Base-by-base conservation (phyloP, 2,329 filamentous ascomycete species). In the Aspergillus sp. region DNA sequence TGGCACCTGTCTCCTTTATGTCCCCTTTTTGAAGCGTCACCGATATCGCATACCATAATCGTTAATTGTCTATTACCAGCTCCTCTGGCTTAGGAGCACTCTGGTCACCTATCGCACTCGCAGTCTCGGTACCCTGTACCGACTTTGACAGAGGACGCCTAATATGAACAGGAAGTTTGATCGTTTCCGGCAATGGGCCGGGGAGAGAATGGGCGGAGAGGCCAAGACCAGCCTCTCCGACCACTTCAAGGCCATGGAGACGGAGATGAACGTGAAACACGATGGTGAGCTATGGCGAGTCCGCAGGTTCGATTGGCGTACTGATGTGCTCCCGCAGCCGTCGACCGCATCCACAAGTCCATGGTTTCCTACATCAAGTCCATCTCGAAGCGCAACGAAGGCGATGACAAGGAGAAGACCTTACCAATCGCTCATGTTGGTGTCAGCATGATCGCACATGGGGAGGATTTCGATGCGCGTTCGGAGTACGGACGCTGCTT, bases 181-280 rank as follows among this genome's bases (percentile, higher is more conserved):
- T 65, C 82, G 89, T 55, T 80, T 93, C 69, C 93, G 89, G 69
- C 89, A 96, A 80, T 96, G 89, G 89, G 86, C 88, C 24, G 86
- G 86, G 47, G 89, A 96, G 67, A 85, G 88, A 65, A 94, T 96
- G 84, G 89, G 89, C 49, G 77, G 76, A 44, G 88, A 95, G 63
- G 74, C 80, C 63, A 91, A 86, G 66, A 95, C 89, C 7, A 77
- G 72, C 57, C 78, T 86, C 43, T 82, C 85, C 0, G 86, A 96
- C 32, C 82, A 95, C 53, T 96, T 96, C 73, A 93, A 84, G 65
- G 74, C 75, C 39, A 67, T 96, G 49, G 88, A 96, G 64, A 70
- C 75, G 34, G 89, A 96, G 64, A 96, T 96, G 86, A 72, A 75
- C 36, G 69, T 94, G 50, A 77, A 89, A 42, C 80, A 93, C 45